phyloP scores from a whole-genome alignment of 345 rosid genomes.

The Eucalyptus regnans region DNA sequence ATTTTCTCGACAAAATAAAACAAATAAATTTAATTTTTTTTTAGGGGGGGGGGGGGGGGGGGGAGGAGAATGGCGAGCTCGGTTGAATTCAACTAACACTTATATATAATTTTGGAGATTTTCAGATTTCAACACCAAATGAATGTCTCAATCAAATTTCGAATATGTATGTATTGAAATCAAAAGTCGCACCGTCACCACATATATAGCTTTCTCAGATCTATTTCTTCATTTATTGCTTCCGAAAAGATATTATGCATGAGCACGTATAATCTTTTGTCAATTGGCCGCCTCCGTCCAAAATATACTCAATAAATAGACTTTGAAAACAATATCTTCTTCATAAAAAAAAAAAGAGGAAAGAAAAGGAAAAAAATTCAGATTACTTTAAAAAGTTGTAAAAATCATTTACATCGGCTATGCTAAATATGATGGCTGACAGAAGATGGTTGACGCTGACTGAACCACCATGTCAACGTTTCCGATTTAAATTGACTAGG shows the following conservation, averaged over 20 bases:
- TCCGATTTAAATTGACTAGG: too few relatives aligned
- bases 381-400: too few relatives aligned
- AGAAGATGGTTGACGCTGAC: rapidly evolving
- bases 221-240: background rate
- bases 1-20: too few relatives aligned
- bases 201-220: background rate
- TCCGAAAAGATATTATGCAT: background rate
- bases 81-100: background rate
- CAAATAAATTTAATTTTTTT: background rate
- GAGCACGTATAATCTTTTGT: background rate
- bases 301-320: background rate
- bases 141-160: background rate
- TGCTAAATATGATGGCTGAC: too few relatives aligned
- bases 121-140: background rate
- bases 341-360: too few relatives aligned
- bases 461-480: too few relatives aligned
- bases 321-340: background rate
- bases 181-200: background rate
- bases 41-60: too few relatives aligned
- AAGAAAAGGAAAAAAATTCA: too few relatives aligned
- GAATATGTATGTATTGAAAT: background rate
- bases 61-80: background rate
- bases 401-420: too few relatives aligned
- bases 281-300: background rate
- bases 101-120: background rate